Conservation (phyloP, 2,329 filamentous ascomycete species). For the Amesomyces nigricolor region DNA sequence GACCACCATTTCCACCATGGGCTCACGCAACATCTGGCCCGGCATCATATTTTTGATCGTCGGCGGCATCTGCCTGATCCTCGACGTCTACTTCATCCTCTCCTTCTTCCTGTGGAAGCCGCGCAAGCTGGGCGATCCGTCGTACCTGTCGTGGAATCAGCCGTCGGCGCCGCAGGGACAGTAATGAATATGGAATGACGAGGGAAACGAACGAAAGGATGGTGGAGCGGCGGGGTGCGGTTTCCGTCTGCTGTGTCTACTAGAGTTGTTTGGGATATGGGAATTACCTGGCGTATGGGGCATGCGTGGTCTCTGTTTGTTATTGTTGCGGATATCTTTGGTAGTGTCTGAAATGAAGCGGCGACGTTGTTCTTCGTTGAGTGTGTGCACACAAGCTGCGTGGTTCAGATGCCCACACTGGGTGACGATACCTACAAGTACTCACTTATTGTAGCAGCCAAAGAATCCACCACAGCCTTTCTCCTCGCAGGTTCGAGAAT, state of each 20-base stretch:
- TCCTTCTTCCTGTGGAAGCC: slow-evolving; percentile 82
- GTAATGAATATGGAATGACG: slow-evolving; percentile 12
- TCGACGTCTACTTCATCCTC: slow-evolving; percentile 82
- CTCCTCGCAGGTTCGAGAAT: no score
- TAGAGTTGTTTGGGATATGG: slow-evolving; percentile 17
- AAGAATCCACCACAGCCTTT: no score
- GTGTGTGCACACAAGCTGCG: no score
- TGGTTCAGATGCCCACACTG: no score
- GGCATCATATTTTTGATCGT: slow-evolving; percentile 95
- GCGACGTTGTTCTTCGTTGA: no score
- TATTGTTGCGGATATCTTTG: not conserved
- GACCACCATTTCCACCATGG: slow-evolving; percentile 86
- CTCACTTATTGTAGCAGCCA: no score
- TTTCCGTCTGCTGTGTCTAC: slow-evolving; percentile 8
- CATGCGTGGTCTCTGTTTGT: slow-evolving; percentile 4
- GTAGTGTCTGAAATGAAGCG: not conserved
- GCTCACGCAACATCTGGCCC: slow-evolving; percentile 90
- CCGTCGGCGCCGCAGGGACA: slow-evolving; percentile 34
- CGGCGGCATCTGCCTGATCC: slow-evolving; percentile 82
- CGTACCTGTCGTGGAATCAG: slow-evolving; percentile 92
- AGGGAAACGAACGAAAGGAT: not conserved
- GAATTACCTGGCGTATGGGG: slow-evolving; percentile 18
- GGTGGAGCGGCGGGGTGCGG: not conserved
- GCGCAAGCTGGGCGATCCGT: slow-evolving; percentile 96
- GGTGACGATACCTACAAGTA: no score